Conservation (phyloP, 1,284 basidiomycete genomes). For the Meripilus lineatus region DNA sequence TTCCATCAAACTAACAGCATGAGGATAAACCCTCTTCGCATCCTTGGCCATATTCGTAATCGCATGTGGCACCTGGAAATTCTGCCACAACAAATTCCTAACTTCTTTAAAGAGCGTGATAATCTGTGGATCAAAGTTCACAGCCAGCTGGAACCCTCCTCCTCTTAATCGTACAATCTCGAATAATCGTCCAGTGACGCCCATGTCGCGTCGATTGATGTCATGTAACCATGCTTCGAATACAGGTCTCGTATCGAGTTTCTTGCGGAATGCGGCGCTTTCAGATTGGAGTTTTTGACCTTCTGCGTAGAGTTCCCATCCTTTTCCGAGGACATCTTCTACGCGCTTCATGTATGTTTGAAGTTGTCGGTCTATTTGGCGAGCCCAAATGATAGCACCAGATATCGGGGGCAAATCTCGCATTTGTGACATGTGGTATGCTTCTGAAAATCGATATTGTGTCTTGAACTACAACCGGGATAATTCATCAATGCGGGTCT, state of each 20-base stretch:
- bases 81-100: conserved; percentile 91
- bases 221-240: conserved; percentile 97
- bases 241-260: conserved; percentile 90
- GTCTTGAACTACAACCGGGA: conserved; percentile 69
- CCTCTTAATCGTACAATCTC: conserved; percentile 85
- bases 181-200: conserved; percentile 92
- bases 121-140: conserved; percentile 97
- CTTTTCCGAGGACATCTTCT: conserved; percentile 96
- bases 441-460: conserved; percentile 92
- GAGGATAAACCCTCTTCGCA: conserved; percentile 95
- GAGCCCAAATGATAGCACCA: conserved; percentile 97
- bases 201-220: conserved; percentile 89
- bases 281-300: conserved; percentile 96
- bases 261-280: conserved; percentile 88
- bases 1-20: conserved; percentile 98
- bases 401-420: conserved; percentile 96
- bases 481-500: conserved; percentile 10
- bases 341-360: conserved; percentile 99
- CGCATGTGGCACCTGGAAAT: conserved; percentile 92
- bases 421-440: conserved; percentile 98
- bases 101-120: conserved; percentile 99
- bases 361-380: conserved; percentile 96
- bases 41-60: conserved; percentile 97
- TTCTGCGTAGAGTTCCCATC: conserved; percentile 99
- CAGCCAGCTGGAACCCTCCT: conserved; percentile 83